Conservation (phyloP, 768 basidiomycete species). For the Boletus pseudopeckii region DNA sequence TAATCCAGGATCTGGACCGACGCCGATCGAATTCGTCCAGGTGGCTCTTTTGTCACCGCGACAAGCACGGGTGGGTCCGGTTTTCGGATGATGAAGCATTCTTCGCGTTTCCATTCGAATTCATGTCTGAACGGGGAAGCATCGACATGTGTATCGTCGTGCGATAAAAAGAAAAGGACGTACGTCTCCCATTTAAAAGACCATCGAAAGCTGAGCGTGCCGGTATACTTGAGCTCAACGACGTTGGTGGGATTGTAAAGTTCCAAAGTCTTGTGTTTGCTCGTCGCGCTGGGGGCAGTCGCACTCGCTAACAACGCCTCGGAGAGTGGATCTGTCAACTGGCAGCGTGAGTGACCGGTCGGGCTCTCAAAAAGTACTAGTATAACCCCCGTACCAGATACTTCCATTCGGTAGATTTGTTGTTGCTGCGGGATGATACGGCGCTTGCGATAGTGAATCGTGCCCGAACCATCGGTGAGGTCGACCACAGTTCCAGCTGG, state of each 20-base stretch:
- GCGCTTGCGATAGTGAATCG: constrained; percentile 69
- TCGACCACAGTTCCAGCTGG: constrained; percentile 54
- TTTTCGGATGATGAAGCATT: constrained; percentile 78
- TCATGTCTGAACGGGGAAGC: constrained; percentile 51
- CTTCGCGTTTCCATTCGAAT: constrained; percentile 84
- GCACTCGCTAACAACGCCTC: constrained; percentile 69
- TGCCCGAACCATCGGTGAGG: constrained; percentile 62
- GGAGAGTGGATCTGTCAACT: constrained; percentile 64
- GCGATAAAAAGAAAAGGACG: constrained; percentile 26
- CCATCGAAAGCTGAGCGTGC: constrained; percentile 75
- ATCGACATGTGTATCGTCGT: constrained; percentile 47
- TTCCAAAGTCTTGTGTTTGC: constrained; percentile 72
- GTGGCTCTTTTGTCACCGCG: constrained; percentile 73
- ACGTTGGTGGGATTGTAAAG: constrained; percentile 68
- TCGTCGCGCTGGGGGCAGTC: constrained; percentile 57
- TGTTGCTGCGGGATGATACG: constrained; percentile 42
- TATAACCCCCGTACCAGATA: constrained; percentile 51
- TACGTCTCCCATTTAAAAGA: constrained; percentile 80
- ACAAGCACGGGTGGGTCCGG: constrained; percentile 86
- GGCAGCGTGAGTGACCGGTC: neutral
- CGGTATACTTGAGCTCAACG: constrained; percentile 72
- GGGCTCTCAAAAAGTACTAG: neutral
- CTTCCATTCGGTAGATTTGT: constrained; percentile 56
- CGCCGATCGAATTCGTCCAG: constrained; percentile 59
- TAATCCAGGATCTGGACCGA: constrained; percentile 81